phyloP scores from a whole-genome alignment of 148 eudicot species.

The Suaeda aralocaspica region DNA sequence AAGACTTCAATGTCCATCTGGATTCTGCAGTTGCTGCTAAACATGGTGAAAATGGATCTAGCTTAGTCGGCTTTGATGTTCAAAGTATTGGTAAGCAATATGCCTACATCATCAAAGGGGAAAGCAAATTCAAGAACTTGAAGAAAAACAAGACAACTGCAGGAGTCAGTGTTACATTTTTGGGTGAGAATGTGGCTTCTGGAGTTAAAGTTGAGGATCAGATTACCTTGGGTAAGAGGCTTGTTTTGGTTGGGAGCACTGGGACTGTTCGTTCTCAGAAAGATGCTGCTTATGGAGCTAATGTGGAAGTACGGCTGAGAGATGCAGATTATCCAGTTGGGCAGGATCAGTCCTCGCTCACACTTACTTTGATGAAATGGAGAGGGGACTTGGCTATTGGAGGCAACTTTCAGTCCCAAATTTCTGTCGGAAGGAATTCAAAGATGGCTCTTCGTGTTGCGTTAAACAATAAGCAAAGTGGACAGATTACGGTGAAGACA shows the following conservation, averaged over 20 bases:
- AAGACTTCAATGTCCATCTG: conserved; percentile 73
- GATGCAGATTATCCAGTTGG: conserved; percentile 58
- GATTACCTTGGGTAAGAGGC: conserved; percentile 58
- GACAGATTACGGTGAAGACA: conserved; percentile 64
- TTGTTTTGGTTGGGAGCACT: conserved; percentile 56
- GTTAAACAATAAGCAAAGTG: conserved; percentile 82
- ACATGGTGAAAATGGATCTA: conserved; percentile 72
- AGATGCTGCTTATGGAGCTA: conserved; percentile 63
- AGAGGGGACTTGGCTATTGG: conserved; percentile 55
- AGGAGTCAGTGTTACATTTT: conserved; percentile 62
- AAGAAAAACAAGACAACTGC: conserved; percentile 77
- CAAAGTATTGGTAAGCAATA: conserved; percentile 77
- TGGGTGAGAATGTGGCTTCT: conserved; percentile 75
- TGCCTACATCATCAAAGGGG: conserved; percentile 68
- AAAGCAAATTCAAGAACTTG: conserved; percentile 58
- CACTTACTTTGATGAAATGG: conserved; percentile 48
- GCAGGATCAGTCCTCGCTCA: conserved; percentile 47
- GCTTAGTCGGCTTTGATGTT: conserved; percentile 75
- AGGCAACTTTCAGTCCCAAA: conserved; percentile 48
- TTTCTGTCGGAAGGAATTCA: conserved; percentile 58
- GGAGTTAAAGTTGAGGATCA: conserved; percentile 85
- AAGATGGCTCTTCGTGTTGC: conserved; percentile 73
- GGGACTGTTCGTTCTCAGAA: conserved; percentile 53
- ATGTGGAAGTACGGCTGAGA: conserved; percentile 50
- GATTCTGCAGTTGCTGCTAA: conserved; percentile 79